Evolutionary conservation across 2,329 filamentous ascomycete genomes (phyloP).

Genomic region (Pseudogymnoascus sp.): DNA sequence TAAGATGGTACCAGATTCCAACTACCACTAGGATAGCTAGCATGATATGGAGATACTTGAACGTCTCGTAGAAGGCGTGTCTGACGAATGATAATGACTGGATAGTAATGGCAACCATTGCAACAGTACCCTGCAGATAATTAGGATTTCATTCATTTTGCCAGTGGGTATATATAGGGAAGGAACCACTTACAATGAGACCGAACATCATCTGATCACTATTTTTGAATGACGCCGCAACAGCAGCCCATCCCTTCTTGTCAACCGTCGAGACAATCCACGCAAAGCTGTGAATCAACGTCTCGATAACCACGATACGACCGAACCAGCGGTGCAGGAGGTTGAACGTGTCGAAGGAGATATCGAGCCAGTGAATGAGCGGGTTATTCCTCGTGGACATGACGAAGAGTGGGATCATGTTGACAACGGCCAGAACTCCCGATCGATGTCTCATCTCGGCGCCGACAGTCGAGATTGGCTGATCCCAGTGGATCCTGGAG

Average conservation of each 20-base stretch:
- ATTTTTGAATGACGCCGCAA: slow-evolving; percentile 33
- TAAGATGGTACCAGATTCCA: slow-evolving; percentile 60
- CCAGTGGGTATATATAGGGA: slow-evolving; percentile 12
- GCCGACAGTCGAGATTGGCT: slow-evolving; percentile 37
- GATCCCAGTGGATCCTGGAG: slow-evolving; percentile 53
- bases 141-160: neutral
- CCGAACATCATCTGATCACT: slow-evolving; percentile 47
- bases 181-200: slow-evolving; percentile 50
- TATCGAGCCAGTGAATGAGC: slow-evolving; percentile 61
- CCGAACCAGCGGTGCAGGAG: slow-evolving; percentile 75
- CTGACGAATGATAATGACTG: slow-evolving; percentile 65
- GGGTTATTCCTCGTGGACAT: slow-evolving; percentile 73
- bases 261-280: slow-evolving; percentile 43
- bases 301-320: slow-evolving; percentile 65
- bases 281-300: slow-evolving; percentile 57
- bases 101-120: slow-evolving; percentile 56
- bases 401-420: slow-evolving; percentile 71
- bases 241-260: slow-evolving; percentile 42
- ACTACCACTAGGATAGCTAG: slow-evolving; percentile 53
- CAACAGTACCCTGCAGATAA: slow-evolving; percentile 43
- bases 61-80: slow-evolving; percentile 73
- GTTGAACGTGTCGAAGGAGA: slow-evolving; percentile 80
- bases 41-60: slow-evolving; percentile 65
- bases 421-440: slow-evolving; percentile 63
- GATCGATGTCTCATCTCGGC: slow-evolving; percentile 58